Evolutionary conservation across 257 asterid genomes (phyloP).

Genomic region (Echium plantagineum): DNA sequence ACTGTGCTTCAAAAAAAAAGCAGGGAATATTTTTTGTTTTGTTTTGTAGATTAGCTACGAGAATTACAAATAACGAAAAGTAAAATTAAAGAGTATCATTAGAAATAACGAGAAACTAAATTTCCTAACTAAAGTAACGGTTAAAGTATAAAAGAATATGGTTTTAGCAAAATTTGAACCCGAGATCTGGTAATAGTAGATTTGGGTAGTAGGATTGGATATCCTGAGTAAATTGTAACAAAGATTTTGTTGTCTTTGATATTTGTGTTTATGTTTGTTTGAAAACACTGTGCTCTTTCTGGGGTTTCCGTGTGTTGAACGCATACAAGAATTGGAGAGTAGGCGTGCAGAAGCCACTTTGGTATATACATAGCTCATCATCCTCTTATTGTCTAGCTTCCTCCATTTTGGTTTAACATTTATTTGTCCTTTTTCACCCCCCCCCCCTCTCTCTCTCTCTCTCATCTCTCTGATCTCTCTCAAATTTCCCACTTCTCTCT

Average conservation of each 20-base stretch:
- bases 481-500: slow-evolving; percentile 15
- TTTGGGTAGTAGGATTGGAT: too few relatives aligned
- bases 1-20: too few relatives aligned
- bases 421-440: slow-evolving; percentile 1
- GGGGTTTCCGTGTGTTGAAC: slow-evolving; percentile 23
- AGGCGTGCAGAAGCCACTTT: slow-evolving; percentile 12
- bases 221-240: too few relatives aligned
- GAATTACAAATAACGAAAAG: too few relatives aligned
- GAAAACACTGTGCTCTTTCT: slow-evolving; percentile 14
- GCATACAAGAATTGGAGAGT: slow-evolving; percentile 22
- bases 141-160: too few relatives aligned
- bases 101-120: too few relatives aligned
- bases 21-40: too few relatives aligned
- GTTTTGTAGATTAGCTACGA: too few relatives aligned
- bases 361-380: slow-evolving; percentile 32
- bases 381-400: slow-evolving; percentile 17
- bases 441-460: not conserved
- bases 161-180: too few relatives aligned
- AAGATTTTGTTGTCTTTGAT: not conserved
- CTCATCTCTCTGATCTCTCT: slow-evolving; percentile 14
- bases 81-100: too few relatives aligned
- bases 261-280: slow-evolving; percentile 20
- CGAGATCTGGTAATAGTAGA: too few relatives aligned
- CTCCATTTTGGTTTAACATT: slow-evolving; percentile 17
- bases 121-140: too few relatives aligned